phyloP scores from a whole-genome alignment of 345 rosid species.

The Salix arbutifolia region DNA sequence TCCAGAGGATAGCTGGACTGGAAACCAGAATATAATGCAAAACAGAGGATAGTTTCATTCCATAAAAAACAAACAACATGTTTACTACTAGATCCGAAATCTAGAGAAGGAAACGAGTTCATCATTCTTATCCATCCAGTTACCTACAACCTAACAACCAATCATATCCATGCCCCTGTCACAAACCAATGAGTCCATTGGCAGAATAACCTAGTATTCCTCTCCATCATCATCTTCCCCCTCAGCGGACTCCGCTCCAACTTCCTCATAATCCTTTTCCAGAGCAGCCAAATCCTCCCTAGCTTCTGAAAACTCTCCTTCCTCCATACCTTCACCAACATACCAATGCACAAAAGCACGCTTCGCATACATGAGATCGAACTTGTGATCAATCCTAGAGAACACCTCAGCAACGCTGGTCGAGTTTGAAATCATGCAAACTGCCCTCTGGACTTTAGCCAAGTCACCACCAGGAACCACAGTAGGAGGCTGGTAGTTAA shows the following conservation, averaged over 20 bases:
- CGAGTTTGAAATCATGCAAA: conserved; percentile 17
- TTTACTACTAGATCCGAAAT: too few relatives aligned
- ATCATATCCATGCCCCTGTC: too few relatives aligned
- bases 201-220: not conserved
- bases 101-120: too few relatives aligned
- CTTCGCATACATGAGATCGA: conserved; percentile 17
- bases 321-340: conserved; percentile 22
- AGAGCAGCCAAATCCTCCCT: conserved; percentile 13
- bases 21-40: too few relatives aligned
- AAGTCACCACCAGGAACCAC: conserved; percentile 17
- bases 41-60: too few relatives aligned
- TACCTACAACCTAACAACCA: too few relatives aligned
- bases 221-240: conserved; percentile 10
- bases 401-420: conserved; percentile 17
- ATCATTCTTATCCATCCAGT: too few relatives aligned
- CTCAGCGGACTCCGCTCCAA: not conserved
- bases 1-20: too few relatives aligned
- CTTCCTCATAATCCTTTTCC: conserved; percentile 16
- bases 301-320: conserved; percentile 13
- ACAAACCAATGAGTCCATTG: conserved; percentile 12
- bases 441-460: conserved; percentile 17
- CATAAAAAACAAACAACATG: too few relatives aligned
- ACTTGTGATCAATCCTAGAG: conserved; percentile 14
- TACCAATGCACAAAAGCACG: conserved; percentile 20
- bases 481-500: conserved; percentile 17